Percentiles rank a stretch among this genome's conserved stretches.
phyloP scores from a whole-genome alignment of 371 early-diverging fungal species.

The Mortierella sp. region DNA sequence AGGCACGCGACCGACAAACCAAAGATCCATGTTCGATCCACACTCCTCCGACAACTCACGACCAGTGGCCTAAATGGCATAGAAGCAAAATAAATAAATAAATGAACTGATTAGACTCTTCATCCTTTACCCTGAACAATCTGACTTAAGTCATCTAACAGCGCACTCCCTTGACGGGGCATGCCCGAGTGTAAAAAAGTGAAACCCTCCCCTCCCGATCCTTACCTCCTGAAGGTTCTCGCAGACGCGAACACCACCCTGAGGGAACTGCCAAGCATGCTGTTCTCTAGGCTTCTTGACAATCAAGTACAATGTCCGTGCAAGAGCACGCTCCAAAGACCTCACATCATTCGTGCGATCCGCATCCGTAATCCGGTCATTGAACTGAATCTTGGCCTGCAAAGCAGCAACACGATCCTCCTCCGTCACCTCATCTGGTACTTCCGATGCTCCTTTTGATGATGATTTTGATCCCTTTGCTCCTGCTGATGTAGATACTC shows the following conservation, averaged over 20 bases:
- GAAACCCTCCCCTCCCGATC: background rate
- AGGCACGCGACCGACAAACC: conserved; percentile 82
- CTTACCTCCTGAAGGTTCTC: conserved; percentile 78
- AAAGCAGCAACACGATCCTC: conserved; percentile 65
- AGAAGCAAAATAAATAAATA: background rate
- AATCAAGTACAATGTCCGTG: conserved; percentile 81
- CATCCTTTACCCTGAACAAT: no score
- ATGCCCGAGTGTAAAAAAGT: background rate
- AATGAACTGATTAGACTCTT: background rate
- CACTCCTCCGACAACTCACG: conserved; percentile 80
- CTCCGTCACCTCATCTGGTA: conserved; percentile 58
- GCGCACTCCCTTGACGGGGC: background rate
- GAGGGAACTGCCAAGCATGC: conserved; percentile 86
- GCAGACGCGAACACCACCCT: conserved; percentile 72
- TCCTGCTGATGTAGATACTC: conserved; percentile 18
- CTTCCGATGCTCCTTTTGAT: conserved; percentile 23
- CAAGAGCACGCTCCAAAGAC: conserved; percentile 84
- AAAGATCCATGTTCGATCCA: conserved; percentile 80
- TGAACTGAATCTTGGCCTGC: conserved; percentile 62
- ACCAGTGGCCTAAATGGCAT: conserved; percentile 71
- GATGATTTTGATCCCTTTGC: conserved; percentile 19
- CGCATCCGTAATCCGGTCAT: conserved; percentile 75
- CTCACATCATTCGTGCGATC: conserved; percentile 76
- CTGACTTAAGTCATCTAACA: background rate
- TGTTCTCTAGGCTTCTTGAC: conserved; percentile 74